Conservation (phyloP, 306 rosid genomes). For the Ormosia semicastrata region DNA sequence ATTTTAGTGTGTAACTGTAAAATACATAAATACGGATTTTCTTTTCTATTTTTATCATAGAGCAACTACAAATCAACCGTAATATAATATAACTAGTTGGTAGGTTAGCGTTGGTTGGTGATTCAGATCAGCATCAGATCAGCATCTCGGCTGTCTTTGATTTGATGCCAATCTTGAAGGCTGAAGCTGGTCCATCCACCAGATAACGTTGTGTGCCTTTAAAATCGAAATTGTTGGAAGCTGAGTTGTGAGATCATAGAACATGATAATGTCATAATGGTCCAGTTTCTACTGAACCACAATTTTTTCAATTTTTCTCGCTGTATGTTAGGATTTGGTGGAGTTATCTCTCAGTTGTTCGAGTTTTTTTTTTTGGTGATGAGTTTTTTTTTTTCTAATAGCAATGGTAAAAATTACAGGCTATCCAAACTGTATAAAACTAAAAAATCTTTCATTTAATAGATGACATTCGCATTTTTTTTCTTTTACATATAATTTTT, state of each 20-base stretch:
- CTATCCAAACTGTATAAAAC: too few relatives aligned
- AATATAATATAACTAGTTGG: not conserved
- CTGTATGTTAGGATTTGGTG: not conserved
- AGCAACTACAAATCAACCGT: not conserved
- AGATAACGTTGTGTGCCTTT: not conserved
- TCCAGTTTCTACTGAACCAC: not conserved
- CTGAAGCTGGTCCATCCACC: not conserved
- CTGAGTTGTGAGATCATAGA: slow-evolving; percentile 15
- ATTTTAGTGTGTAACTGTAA: too few relatives aligned
- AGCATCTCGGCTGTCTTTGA: not conserved
- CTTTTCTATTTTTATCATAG: not conserved
- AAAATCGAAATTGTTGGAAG: not conserved
- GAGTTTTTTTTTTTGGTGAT: too few relatives aligned
- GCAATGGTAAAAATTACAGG: not conserved
- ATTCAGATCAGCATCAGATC: slow-evolving; percentile 9
- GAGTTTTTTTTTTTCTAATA: too few relatives aligned
- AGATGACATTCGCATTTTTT: too few relatives aligned
- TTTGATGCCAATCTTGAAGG: not conserved
- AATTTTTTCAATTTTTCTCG: not conserved
- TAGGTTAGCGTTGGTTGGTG: not conserved
- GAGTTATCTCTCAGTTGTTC: not conserved
- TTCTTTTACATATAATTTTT: too few relatives aligned
- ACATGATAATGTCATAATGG: not conserved
- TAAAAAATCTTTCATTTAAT: too few relatives aligned
- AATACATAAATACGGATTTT: not conserved